Percentiles rank a stretch among this genome's conserved stretches.
Conservation (phyloP, 495 filamentous ascomycete species). For the Chaetomium fimeti region DNA sequence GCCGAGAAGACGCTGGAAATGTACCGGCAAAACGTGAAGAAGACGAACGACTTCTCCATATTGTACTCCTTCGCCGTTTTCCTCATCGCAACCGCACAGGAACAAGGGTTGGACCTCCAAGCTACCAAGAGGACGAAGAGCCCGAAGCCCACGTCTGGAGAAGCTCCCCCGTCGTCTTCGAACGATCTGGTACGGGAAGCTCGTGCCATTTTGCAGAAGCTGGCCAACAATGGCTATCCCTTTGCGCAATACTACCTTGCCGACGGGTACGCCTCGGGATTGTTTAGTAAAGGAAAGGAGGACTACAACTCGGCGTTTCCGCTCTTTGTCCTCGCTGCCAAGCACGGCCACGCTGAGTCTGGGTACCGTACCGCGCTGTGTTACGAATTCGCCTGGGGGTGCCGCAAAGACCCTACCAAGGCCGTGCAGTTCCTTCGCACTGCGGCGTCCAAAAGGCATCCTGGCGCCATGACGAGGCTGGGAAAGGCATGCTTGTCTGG, state of each 20-base stretch:
- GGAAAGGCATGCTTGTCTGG: conserved; percentile 85
- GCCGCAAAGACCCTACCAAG: conserved; percentile 79
- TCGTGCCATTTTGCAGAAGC: conserved; percentile 78
- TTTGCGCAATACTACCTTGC: conserved; percentile 97
- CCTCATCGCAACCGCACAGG: conserved; percentile 81
- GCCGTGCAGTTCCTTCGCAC: conserved; percentile 91
- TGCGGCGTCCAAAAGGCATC: conserved; percentile 88
- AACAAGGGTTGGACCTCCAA: conserved; percentile 51
- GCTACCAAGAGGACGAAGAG: conserved; percentile 44
- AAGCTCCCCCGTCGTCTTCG: conserved; percentile 50
- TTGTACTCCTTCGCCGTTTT: conserved; percentile 96
- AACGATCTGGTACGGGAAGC: conserved; percentile 81
- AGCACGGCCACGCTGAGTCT: conserved; percentile 96
- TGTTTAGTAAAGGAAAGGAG: conserved; percentile 89
- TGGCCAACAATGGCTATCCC: conserved; percentile 83
- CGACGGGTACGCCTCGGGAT: conserved; percentile 88
- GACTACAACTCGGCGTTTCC: conserved; percentile 89
- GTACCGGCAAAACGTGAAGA: conserved; percentile 96
- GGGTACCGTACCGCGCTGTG: conserved; percentile 91
- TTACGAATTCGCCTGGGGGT: conserved; percentile 98
- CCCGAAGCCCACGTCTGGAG: conserved; percentile 42
- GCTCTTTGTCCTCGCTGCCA: conserved; percentile 88
- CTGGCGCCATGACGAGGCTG: conserved; percentile 88
- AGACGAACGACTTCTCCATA: conserved; percentile 80
- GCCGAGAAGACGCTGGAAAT: conserved; percentile 91